Percentiles rank a stretch among this genome's conserved stretches.
These are phyloP conservation scores for Dactylonectria macrodidyma DNA, from an alignment of 2,329 filamentous ascomycete species.

Conservation along the genomic window DNA sequence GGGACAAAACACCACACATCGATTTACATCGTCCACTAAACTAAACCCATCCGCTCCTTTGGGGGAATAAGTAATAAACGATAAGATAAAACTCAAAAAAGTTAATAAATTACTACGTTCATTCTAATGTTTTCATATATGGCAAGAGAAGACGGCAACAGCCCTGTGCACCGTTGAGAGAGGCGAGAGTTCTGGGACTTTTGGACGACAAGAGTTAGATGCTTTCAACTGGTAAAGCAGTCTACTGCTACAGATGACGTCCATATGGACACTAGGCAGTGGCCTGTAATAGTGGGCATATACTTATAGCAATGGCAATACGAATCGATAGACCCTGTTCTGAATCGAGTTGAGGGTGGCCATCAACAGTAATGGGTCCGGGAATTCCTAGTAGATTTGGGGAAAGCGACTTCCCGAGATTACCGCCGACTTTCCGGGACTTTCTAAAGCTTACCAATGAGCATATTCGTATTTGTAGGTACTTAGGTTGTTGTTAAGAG, in stretches of 20 bases:
- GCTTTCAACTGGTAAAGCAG: too few relatives aligned
- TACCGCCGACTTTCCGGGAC: conserved; percentile 20
- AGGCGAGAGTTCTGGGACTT: too few relatives aligned
- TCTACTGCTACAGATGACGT: neutral
- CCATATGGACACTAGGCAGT: neutral
- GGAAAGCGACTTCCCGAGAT: conserved; percentile 23
- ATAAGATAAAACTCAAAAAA: too few relatives aligned
- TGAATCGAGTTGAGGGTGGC: neutral
- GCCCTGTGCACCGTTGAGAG: too few relatives aligned
- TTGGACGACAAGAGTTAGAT: too few relatives aligned
- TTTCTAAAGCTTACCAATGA: conserved; percentile 19
- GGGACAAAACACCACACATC: too few relatives aligned
- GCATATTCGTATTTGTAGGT: neutral
- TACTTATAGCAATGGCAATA: too few relatives aligned
- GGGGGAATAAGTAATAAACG: too few relatives aligned
- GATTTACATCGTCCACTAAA: too few relatives aligned
- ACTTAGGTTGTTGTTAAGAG: neutral
- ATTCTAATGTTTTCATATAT: too few relatives aligned
- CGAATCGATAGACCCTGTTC: conserved; percentile 11
- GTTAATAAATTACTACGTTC: too few relatives aligned
- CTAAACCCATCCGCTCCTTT: neutral
- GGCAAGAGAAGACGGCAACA: too few relatives aligned
- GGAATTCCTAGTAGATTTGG: conserved; percentile 18
- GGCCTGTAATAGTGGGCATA: neutral
- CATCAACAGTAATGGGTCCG: conserved; percentile 6